These are phyloP conservation scores for Termitomyces heimii DNA, from an alignment of 768 basidiomycete species.

Conservation along the genomic window DNA sequence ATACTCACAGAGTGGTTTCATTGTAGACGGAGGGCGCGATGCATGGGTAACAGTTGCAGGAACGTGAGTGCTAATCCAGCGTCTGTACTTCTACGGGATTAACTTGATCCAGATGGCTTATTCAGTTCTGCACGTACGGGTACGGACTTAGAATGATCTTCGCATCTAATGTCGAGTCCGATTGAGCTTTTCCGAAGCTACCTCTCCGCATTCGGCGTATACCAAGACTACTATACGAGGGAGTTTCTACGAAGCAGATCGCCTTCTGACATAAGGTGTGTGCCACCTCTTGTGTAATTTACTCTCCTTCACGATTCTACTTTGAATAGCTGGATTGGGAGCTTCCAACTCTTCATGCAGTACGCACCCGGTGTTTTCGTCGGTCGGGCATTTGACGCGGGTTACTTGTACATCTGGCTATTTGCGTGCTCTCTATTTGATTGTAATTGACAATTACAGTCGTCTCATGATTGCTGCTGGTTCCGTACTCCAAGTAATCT, in stretches of 20 bases:
- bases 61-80: conserved; percentile 27
- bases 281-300: neutral
- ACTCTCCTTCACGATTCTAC: neutral
- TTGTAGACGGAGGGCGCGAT: conserved; percentile 30
- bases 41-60: conserved; percentile 40
- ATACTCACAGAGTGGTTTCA: neutral
- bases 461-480: conserved; percentile 30
- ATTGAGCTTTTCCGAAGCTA: conserved; percentile 30
- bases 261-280: conserved; percentile 41
- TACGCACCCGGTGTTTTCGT: conserved; percentile 33
- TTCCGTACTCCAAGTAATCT: conserved; percentile 28
- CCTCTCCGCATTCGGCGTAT: conserved; percentile 39
- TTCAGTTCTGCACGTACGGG: conserved; percentile 44
- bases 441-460: conserved; percentile 18
- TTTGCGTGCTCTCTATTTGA: conserved; percentile 9
- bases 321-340: conserved; percentile 40
- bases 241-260: conserved; percentile 29
- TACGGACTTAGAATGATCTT: conserved; percentile 10
- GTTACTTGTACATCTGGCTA: conserved; percentile 36
- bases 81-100: neutral
- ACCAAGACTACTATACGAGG: conserved; percentile 42
- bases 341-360: conserved; percentile 40
- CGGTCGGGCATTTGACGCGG: conserved; percentile 39
- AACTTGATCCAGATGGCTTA: conserved; percentile 27
- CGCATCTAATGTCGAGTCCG: neutral